Percentiles rank a stretch among this genome's conserved stretches.
Conservation (phyloP, 495 filamentous ascomycete species). For the Immersiella caudata region DNA sequence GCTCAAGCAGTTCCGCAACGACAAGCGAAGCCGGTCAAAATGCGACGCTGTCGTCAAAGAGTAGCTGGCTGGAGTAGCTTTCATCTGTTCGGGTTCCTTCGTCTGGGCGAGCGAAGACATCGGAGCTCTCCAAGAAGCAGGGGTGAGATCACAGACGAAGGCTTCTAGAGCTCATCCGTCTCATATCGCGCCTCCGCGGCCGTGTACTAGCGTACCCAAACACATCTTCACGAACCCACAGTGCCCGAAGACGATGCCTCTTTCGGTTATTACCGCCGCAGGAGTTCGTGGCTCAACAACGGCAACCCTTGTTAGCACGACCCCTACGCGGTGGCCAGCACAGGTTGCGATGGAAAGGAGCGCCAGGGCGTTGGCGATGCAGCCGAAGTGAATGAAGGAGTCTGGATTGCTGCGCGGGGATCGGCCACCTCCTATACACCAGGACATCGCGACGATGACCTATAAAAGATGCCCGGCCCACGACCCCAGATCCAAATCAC, state of each 20-base stretch:
- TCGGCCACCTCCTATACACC: not conserved
- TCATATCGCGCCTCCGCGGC: not conserved
- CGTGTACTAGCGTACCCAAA: not conserved
- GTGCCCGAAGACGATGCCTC: not conserved
- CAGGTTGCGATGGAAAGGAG: constrained; percentile 1
- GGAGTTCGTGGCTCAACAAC: not conserved
- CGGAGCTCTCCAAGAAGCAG: not conserved
- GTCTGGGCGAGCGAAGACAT: not conserved
- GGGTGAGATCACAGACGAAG: not conserved
- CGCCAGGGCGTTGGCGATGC: constrained; percentile 7
- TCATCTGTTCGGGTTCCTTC: not conserved
- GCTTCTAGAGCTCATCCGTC: not conserved
- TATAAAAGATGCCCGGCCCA: not conserved
- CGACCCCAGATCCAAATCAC: not conserved
- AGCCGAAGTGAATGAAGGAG: not conserved
- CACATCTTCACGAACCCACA: not conserved
- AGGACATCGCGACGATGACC: not conserved
- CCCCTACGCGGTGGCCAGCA: not conserved
- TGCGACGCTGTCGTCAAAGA: not conserved
- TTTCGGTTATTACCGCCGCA: not conserved
- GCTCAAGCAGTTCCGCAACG: not conserved
- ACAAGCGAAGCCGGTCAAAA: not conserved
- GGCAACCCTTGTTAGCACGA: constrained; percentile 1
- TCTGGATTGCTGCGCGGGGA: not conserved
- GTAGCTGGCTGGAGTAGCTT: no score